phyloP scores from a whole-genome alignment of 2,329 filamentous ascomycete species.

The Tricladium varicosporioides region DNA sequence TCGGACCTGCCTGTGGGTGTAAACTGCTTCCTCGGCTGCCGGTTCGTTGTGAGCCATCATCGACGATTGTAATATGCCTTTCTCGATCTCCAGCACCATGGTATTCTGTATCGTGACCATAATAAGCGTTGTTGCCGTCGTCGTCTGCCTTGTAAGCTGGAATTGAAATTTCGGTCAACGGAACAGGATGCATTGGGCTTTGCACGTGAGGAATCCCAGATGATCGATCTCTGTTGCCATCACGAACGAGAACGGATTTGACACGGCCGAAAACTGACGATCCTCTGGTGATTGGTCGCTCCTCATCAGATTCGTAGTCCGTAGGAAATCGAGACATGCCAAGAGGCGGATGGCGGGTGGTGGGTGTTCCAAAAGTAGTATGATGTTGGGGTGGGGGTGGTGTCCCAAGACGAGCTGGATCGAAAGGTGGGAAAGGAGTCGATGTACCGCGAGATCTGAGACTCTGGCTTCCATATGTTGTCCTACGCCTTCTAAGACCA shows the following conservation, averaged over 20 bases:
- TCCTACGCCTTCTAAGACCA: constrained; percentile 73
- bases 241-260: constrained; percentile 31
- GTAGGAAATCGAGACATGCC: constrained; percentile 85
- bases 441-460: constrained; percentile 30
- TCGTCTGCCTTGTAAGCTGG: constrained; percentile 43
- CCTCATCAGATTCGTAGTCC: constrained; percentile 58
- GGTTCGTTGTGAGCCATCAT: constrained; percentile 21
- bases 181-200: constrained; percentile 60
- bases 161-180: constrained; percentile 59
- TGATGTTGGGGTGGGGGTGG: constrained; percentile 12
- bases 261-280: constrained; percentile 45
- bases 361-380: constrained; percentile 3
- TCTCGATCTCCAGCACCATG: constrained; percentile 42
- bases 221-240: constrained; percentile 19
- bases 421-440: constrained; percentile 28
- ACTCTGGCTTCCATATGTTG: constrained; percentile 42
- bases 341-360: constrained; percentile 65
- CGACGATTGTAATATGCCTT: constrained; percentile 48
- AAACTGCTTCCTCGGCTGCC: constrained; percentile 23
- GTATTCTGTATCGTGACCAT: constrained; percentile 30
- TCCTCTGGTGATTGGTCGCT: constrained; percentile 46
- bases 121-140: constrained; percentile 40
- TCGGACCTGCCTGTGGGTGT: constrained; percentile 42
- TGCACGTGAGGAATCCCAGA: constrained; percentile 38
- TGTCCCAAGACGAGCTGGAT: constrained; percentile 30